Evolutionary conservation across 345 rosid species (phyloP).

Genomic region (Reutealis trisperma): DNA sequence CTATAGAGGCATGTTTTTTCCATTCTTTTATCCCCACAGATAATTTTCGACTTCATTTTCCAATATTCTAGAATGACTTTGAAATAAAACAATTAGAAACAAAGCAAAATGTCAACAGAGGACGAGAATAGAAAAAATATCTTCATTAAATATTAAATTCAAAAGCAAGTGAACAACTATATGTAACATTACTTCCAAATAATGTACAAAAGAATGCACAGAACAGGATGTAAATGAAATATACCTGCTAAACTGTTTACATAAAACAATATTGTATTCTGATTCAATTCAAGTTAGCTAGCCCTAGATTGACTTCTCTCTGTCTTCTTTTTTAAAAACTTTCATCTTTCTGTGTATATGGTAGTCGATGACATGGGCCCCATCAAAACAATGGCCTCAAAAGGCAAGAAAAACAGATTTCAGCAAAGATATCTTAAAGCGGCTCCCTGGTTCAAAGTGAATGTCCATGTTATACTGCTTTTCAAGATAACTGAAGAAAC

Average conservation of each 20-base stretch:
- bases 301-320: background rate
- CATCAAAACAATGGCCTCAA: slow-evolving; percentile 17
- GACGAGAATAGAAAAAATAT: too few relatives aligned
- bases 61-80: too few relatives aligned
- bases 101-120: too few relatives aligned
- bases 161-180: slow-evolving; percentile 20
- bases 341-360: background rate
- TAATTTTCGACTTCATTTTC: too few relatives aligned
- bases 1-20: too few relatives aligned
- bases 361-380: slow-evolving; percentile 2
- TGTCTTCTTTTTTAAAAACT: background rate
- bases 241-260: slow-evolving; percentile 7
- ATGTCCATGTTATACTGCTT: slow-evolving; percentile 4
- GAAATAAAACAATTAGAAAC: background rate
- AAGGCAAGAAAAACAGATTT: background rate
- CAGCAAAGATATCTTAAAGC: slow-evolving; percentile 8
- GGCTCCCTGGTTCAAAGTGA: slow-evolving; percentile 14
- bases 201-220: slow-evolving; percentile 69
- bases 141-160: slow-evolving; percentile 2
- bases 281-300: background rate
- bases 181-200: slow-evolving; percentile 19
- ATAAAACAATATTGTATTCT: slow-evolving; percentile 8
- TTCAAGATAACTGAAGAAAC: slow-evolving; percentile 3
- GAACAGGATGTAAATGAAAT: slow-evolving; percentile 22
- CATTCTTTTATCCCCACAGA: too few relatives aligned